Base-by-base conservation (phyloP, 306 rosid genomes). In the Arachis hypogaea region DNA sequence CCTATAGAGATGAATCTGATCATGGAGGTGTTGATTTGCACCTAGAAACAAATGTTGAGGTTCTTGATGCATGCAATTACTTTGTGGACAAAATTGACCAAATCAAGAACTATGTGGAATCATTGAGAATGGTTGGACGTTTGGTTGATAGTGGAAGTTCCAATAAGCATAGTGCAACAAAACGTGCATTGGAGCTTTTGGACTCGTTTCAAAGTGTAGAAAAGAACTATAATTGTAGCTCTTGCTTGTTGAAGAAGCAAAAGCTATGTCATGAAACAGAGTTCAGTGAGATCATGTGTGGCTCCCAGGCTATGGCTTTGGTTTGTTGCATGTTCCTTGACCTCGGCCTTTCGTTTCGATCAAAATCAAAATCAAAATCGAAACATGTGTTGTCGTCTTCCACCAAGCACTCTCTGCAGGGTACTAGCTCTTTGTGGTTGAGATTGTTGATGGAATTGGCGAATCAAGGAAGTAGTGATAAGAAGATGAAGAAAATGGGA, bases 51-150 rank as follows among this genome's bases (percentile, higher is more conserved):
- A 80, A 80, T 9, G 33, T 74, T 74, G 83, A 80, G 54, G 68
- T 82, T 55, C 86, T 85, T 11, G 89, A 85, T 59, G 56, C 74
- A 29, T 85, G 89, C 64, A 82, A 82, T 71, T 59, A 74, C 47
- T 80, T 80, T 7, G 28, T 70, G 4, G 87, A 82, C 22, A 85
- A 71, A 71, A 71, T 77, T 5, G 85, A 74, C 9, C 38, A 18
- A 50, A 18, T 82, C 50, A 51, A 61, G 10, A 57, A 80, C 52
- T 80, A 74, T 73, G 54, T 82, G 44, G 81, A 74, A 5, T 70
- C 77, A 49, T 7, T 85, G 77, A 71, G 84, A 62, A 55, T 63
- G 43, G 81, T 71, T 30, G 16, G 57, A 41, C 85, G 77, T 44
- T 77, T 74, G 59, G 72, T 77, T 33, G 63, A 3, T 42, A 51